Percentiles rank a stretch among this genome's conserved stretches.
These are phyloP conservation scores for Inonotus obliquus DNA, from an alignment of 1,284 basidiomycete genomes.

Conservation along the genomic window DNA sequence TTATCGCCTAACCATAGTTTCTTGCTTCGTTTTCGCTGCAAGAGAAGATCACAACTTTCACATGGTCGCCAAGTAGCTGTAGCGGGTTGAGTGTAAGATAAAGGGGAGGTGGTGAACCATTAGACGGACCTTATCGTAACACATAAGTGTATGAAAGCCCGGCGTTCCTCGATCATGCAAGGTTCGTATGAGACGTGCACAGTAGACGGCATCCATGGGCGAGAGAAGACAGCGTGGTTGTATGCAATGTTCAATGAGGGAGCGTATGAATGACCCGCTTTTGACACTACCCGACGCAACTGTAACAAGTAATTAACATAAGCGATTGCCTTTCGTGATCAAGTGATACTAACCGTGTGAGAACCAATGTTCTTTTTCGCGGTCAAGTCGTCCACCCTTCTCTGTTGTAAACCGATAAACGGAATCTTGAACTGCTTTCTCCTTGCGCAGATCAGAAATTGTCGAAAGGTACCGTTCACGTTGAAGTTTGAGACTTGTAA, in stretches of 20 bases:
- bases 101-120: not conserved
- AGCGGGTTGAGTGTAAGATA: not conserved
- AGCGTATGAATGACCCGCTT: constrained; percentile 47
- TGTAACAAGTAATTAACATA: not conserved
- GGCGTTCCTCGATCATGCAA: constrained; percentile 84
- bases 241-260: constrained; percentile 87
- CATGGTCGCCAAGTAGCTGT: constrained; percentile 78
- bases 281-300: constrained; percentile 27
- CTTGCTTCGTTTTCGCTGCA: constrained; percentile 95
- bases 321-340: not conserved
- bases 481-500: constrained; percentile 1
- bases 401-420: constrained; percentile 19
- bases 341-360: constrained; percentile 50
- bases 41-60: constrained; percentile 83
- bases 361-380: constrained; percentile 91
- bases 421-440: constrained; percentile 18
- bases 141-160: constrained; percentile 81
- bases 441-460: constrained; percentile 17
- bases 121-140: constrained; percentile 76
- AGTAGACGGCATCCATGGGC: constrained; percentile 94
- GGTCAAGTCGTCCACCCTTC: constrained; percentile 46
- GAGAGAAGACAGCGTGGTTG: constrained; percentile 89
- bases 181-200: constrained; percentile 85
- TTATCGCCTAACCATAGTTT: constrained; percentile 71
- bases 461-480: constrained; percentile 4